phyloP scores from a whole-genome alignment of 2,329 filamentous ascomycete species.

The Calonectria ilicicola region DNA sequence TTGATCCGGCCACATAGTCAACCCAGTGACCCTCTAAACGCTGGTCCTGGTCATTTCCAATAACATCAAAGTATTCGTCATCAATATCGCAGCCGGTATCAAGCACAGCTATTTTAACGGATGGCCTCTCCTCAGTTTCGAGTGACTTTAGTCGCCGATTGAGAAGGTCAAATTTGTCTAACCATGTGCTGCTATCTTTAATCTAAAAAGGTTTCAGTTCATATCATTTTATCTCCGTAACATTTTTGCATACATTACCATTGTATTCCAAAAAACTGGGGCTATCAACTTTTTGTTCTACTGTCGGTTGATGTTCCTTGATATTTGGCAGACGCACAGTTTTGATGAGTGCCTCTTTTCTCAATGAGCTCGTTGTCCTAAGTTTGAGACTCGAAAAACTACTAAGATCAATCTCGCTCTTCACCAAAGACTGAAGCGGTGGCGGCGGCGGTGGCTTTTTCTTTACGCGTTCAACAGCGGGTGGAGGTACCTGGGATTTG shows the following conservation, averaged over 20 bases:
- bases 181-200: neutral
- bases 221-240: neutral
- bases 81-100: neutral
- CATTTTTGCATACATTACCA: neutral
- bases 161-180: neutral
- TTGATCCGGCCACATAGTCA: neutral
- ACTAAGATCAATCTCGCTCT: neutral
- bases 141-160: neutral
- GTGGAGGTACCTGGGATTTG: neutral
- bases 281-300: neutral
- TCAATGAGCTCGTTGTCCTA: neutral
- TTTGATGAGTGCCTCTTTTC: neutral
- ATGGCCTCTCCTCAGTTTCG: neutral
- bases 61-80: neutral
- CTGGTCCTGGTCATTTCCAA: neutral
- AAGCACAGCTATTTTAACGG: neutral
- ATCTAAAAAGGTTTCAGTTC: neutral
- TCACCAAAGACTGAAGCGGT: neutral
- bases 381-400: neutral
- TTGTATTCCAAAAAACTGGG: neutral
- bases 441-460: neutral
- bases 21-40: neutral
- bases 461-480: neutral
- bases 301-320: neutral
- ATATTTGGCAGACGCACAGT: neutral